Evolutionary conservation across 2,329 filamentous ascomycete genomes (phyloP), one percentile per base, ranked within the genome.

Genomic region (Alternaria ventricosa): DNA sequence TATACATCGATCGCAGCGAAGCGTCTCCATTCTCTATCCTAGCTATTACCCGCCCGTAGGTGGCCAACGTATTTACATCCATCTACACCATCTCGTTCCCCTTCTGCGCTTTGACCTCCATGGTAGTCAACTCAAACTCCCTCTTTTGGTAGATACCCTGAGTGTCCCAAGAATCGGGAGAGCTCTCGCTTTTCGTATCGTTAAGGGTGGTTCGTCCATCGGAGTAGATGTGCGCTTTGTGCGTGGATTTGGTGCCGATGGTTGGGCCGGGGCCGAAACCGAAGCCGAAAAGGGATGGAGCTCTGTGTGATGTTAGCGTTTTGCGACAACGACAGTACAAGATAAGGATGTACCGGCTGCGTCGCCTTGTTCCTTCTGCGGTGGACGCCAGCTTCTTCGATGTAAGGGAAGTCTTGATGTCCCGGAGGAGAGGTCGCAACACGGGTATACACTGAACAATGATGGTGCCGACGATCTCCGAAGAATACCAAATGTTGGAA

Each of bases 381-480:
- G 61, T 58, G 3, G 74, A 76, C 4, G 66, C 64, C 50, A 79
- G 33, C 60, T 71, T 74, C 49, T 71, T 78, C 4, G 78, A 81
- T 3, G 78, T 79, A 27, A 83, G 60, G 0, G 80, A 79, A 1
- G 78, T 79, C 60, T 80, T 77, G 9, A 83, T 73, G 30, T 84
- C 81, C 46, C 79, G 78, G 44, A 87, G 65, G 20, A 87, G 79
- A 0, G 84, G 83, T 10, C 85, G 81, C 8, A 87, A 69, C 15
- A 87, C 82, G 3, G 85, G 85, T 3, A 87, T 83, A 63, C 84
- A 87, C 67, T 86, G 85, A 5, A 86, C 85, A 46, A 87, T 86
- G 66, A 87, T 85, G 25, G 85, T 87, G 57, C 85, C 84, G 9
- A 83, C 80, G 57, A 86, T 78, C 72, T 87, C 85, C 15, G 84